Conservation (phyloP, 306 rosid genomes). For the Vachellia collinsii region DNA sequence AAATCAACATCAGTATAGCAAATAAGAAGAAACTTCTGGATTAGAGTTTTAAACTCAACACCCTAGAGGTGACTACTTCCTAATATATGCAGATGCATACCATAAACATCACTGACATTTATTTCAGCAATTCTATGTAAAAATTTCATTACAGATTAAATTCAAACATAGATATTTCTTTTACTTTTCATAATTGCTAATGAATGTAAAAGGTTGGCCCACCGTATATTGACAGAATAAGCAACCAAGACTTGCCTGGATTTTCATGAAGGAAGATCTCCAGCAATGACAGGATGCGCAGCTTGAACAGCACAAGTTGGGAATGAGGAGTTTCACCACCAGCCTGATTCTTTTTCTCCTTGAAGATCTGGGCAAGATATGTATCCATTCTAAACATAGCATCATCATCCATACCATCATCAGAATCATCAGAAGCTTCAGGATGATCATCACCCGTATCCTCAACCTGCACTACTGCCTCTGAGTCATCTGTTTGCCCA, state of each 20-base stretch:
- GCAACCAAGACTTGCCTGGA: conserved; percentile 59
- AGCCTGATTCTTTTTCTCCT: conserved; percentile 75
- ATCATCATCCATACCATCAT: conserved; percentile 98
- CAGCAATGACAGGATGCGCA: conserved; percentile 85
- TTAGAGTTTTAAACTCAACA: background rate
- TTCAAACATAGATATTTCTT: background rate
- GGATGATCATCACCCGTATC: conserved; percentile 51
- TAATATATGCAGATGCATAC: background rate
- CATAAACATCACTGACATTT: background rate
- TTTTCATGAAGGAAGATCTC: conserved; percentile 94
- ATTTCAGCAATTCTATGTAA: background rate
- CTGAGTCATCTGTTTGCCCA: conserved; percentile 85
- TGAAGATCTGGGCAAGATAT: conserved; percentile 80
- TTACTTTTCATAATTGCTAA: background rate
- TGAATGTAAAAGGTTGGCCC: conserved; percentile 10
- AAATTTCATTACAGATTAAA: background rate
- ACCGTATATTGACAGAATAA: conserved; percentile 4
- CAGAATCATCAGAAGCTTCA: conserved; percentile 87
- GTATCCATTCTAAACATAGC: conserved; percentile 93
- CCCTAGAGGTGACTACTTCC: background rate
- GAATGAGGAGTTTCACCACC: conserved; percentile 88
- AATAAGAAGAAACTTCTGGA: background rate
- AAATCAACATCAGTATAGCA: conserved; percentile 13
- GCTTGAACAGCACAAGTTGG: conserved; percentile 88
- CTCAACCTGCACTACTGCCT: conserved; percentile 61